Evolutionary conservation across 441 rosid genomes (phyloP).

Genomic region (Euphorbia celastroides): DNA sequence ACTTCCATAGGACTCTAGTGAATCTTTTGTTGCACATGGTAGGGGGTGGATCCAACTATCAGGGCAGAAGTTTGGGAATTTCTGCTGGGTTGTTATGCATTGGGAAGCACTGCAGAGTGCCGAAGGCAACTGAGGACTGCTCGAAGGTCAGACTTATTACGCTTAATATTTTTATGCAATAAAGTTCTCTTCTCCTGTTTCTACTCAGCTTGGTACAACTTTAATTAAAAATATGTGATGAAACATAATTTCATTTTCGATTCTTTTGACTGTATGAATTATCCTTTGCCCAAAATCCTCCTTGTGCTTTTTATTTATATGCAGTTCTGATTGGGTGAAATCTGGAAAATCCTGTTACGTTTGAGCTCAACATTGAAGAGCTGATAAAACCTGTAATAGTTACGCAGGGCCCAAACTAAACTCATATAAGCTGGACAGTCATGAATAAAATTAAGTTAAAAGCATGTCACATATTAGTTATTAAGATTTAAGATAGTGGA

Average conservation of each 20-base stretch:
- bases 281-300: background rate
- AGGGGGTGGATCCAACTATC: slow-evolving; percentile 97
- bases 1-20: slow-evolving; percentile 7
- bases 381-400: background rate
- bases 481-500: background rate
- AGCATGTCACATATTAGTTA: background rate
- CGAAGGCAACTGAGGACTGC: slow-evolving; percentile 70
- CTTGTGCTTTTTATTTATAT: background rate
- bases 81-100: slow-evolving; percentile 87
- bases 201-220: slow-evolving; percentile 12
- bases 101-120: slow-evolving; percentile 74
- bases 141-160: slow-evolving; percentile 49
- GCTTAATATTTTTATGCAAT: background rate
- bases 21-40: slow-evolving; percentile 27
- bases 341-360: background rate
- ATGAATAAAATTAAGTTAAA: background rate
- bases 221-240: slow-evolving; percentile 7
- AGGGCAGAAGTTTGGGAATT: slow-evolving; percentile 99
- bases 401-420: background rate
- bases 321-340: background rate
- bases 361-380: background rate
- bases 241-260: background rate
- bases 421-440: background rate
- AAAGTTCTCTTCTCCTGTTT: slow-evolving; percentile 1
- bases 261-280: background rate